Evolutionary conservation across 1,284 basidiomycete species (phyloP), one percentile per base, ranked within the genome.

Genomic region (Apiotrichum sp.): DNA sequence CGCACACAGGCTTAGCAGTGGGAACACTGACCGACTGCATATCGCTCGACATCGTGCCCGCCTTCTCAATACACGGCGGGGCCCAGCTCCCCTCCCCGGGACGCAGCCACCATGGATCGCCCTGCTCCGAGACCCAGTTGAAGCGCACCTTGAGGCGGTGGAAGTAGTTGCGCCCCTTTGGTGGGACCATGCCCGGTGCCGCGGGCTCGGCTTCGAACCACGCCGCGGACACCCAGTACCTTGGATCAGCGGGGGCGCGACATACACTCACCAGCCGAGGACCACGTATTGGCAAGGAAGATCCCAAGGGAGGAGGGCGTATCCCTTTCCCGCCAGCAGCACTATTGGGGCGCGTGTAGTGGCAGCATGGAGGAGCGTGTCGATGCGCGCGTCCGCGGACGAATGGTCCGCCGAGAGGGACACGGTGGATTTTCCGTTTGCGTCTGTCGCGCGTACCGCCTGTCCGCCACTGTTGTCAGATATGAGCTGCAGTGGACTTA

Each of bases 91-190:
- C 43, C 46, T 38, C 51, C 33, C 16, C 50, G 3, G 7, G 31
- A 31, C n/a, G 33, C 29, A 56, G 40, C 70, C 71, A 74, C 72
- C 72, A 74, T 3, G 72, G 72, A 43, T 34, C 38, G 2, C 72
- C 72, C 58, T 74, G 72, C 6, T 52, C 55, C 3, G 66, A 49
- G 7, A 71, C 62, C 72, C 72, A 73, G 55, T 74, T 71, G 51
- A 74, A 74, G 1, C 72, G 64, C 36, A 74, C 63, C 61, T 74
- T 74, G 49, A 66, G 59, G 32, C 72, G 66, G 45, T 67, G 65
- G 54, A 65, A 68, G 42, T 61, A 72, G 38, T 57, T 50, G 38
- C 65, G 48, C 1, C 55, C 60, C 22, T 22, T 22, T 0, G 57
- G 67, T 8, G 58, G 52, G 33, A 36, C 36, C 29, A 66, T 44